Evolutionary conservation across 257 asterid genomes (phyloP).

Genomic region (Echium plantagineum): DNA sequence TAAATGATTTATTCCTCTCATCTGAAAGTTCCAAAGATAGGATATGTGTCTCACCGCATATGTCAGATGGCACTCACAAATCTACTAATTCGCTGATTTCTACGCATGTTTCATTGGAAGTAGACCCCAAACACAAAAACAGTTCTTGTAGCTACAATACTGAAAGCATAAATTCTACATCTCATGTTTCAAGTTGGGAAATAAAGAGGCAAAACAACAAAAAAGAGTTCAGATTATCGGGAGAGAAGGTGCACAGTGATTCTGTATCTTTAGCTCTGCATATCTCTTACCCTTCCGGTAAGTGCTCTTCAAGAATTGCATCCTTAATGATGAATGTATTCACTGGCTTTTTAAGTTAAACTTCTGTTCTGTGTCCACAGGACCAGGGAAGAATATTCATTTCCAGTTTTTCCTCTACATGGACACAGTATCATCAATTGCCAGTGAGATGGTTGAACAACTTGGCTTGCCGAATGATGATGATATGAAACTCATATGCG

Average conservation of each 20-base stretch:
- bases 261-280: conserved; percentile 36
- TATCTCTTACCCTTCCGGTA: conserved; percentile 37
- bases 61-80: conserved; percentile 16
- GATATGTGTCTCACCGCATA: conserved; percentile 15
- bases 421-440: conserved; percentile 56
- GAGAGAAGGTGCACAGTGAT: conserved; percentile 28
- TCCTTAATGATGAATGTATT: not conserved
- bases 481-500: conserved; percentile 42
- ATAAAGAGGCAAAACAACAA: conserved; percentile 24
- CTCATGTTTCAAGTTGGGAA: conserved; percentile 20
- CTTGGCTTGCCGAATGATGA: conserved; percentile 39
- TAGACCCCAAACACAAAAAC: conserved; percentile 22
- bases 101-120: conserved; percentile 27
- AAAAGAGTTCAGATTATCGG: conserved; percentile 38
- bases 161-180: conserved; percentile 17
- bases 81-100: conserved; percentile 20
- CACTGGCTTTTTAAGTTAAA: not conserved
- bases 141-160: conserved; percentile 14
- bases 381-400: conserved; percentile 33
- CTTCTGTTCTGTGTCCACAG: conserved; percentile 2
- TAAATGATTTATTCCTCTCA: conserved; percentile 38
- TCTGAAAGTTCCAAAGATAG: conserved; percentile 22
- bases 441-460: conserved; percentile 59
- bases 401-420: conserved; percentile 37
- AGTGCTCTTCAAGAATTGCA: not conserved